Conservation (phyloP, 1,139 yeast genomes). For the Torulaspora globosa region DNA sequence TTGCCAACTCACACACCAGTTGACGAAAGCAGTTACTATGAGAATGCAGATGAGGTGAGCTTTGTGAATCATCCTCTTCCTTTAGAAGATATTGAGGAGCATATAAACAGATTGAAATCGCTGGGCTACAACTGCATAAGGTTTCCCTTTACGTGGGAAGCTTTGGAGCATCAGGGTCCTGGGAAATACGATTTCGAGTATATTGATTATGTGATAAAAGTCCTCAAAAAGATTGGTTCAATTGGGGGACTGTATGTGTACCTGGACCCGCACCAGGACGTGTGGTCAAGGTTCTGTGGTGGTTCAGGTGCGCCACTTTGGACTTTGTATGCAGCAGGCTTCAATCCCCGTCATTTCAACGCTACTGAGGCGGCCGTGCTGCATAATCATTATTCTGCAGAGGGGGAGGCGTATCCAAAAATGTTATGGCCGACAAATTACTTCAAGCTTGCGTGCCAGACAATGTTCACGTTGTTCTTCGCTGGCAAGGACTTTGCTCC, state of each 20-base stretch:
- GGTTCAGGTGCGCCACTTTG: constrained; percentile 96
- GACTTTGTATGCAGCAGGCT: constrained; percentile 94
- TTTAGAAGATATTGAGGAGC: constrained; percentile 63
- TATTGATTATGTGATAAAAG: constrained; percentile 61
- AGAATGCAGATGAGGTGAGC: constrained; percentile 66
- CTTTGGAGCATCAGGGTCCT: constrained; percentile 85
- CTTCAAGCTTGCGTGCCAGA: constrained; percentile 65
- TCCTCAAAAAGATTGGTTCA: constrained; percentile 53
- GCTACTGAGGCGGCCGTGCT: constrained; percentile 69
- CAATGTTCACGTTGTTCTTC: constrained; percentile 84
- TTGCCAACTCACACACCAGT: constrained; percentile 52
- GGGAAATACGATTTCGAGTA: constrained; percentile 76
- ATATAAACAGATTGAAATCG: constrained; percentile 63
- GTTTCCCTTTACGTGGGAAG: constrained; percentile 86
- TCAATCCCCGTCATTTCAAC: constrained; percentile 67
- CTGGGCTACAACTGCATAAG: constrained; percentile 82
- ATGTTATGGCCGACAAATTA: constrained; percentile 96
- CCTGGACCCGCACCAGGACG: constrained; percentile 90
- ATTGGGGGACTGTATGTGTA: constrained; percentile 77
- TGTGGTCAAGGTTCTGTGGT: constrained; percentile 88
- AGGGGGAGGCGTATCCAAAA: constrained; percentile 50
- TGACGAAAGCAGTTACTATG: constrained; percentile 47
- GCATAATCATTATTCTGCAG: constrained; percentile 49
- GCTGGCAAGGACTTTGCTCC: constrained; percentile 72
- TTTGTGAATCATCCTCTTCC: constrained; percentile 83